Conservation (phyloP, 108 stramenopile species). For the Conticribra guillardii region DNA sequence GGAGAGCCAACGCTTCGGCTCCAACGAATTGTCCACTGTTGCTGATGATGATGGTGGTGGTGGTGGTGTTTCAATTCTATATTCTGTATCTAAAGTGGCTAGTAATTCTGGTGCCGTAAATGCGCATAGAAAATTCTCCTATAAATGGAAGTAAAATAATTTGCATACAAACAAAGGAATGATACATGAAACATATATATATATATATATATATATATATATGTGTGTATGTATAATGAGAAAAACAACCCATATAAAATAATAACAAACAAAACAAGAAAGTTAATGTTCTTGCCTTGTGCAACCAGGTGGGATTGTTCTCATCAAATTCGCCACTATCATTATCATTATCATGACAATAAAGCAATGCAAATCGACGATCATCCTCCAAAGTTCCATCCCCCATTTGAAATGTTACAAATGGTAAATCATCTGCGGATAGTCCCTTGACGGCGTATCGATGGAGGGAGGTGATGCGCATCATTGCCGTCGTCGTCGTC, state of each 20-base stretch:
- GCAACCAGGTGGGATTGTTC: conserved; percentile 54
- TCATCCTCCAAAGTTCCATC: conserved; percentile 72
- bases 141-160: background rate
- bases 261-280: background rate
- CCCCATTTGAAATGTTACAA: conserved; percentile 21
- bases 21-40: background rate
- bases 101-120: conserved; percentile 62
- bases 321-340: conserved; percentile 17
- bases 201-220: no score
- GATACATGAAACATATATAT: no score
- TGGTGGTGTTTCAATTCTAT: conserved; percentile 23
- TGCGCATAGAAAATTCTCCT: conserved; percentile 70
- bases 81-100: conserved; percentile 36
- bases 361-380: conserved; percentile 64
- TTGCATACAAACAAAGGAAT: no score
- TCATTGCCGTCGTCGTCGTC: no score
- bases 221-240: no score
- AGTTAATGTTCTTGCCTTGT: conserved; percentile 31
- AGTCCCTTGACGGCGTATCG: conserved; percentile 72
- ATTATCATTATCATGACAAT: conserved; percentile 4
- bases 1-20: conserved; percentile 28
- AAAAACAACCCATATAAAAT: background rate
- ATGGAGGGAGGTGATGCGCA: conserved; percentile 47
- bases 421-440: conserved; percentile 34
- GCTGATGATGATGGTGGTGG: background rate